Percentiles rank a stretch among this genome's conserved stretches.
Evolutionary conservation across 306 rosid genomes (phyloP).

Genomic region (Morella rubra): DNA sequence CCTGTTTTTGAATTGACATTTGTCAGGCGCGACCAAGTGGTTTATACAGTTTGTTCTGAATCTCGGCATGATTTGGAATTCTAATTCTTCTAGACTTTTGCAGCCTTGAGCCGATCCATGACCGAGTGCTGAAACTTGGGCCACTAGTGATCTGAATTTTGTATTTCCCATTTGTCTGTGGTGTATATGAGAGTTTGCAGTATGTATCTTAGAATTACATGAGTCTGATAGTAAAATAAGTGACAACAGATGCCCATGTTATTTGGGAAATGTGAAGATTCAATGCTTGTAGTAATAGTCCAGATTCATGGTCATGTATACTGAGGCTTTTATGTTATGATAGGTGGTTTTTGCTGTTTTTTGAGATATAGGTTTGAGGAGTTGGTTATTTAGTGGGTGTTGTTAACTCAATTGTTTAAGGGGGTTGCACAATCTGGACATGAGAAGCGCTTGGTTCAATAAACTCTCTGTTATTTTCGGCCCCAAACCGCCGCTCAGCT

Average conservation of each 20-base stretch:
- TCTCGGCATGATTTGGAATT: conserved; percentile 3
- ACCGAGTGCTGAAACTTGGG: conserved; percentile 15
- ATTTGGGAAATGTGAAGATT: conserved; percentile 46
- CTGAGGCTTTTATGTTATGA: conserved; percentile 41
- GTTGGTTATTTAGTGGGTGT: conserved; percentile 36
- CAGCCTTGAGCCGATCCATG: conserved; percentile 28
- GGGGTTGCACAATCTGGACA: conserved; percentile 53
- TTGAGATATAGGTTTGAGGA: conserved; percentile 46
- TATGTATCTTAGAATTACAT: conserved; percentile 12
- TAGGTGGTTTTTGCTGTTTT: conserved; percentile 47
- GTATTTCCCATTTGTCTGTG: conserved; percentile 15
- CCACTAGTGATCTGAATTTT: conserved; percentile 19
- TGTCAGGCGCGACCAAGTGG: conserved; percentile 14
- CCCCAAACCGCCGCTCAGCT: conserved; percentile 69
- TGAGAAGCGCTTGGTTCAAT: conserved; percentile 88
- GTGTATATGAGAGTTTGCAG: conserved; percentile 16
- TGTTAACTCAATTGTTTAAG: conserved; percentile 30
- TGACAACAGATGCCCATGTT: conserved; percentile 20
- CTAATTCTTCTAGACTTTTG: background rate
- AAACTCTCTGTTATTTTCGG: conserved; percentile 63
- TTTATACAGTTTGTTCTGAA: conserved; percentile 4
- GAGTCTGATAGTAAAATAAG: conserved; percentile 27
- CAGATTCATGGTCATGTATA: conserved; percentile 38
- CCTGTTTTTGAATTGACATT: conserved; percentile 32
- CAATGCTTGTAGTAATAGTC: conserved; percentile 45